Evolutionary conservation across 2,329 filamentous ascomycete species (phyloP), one percentile per base, ranked within the genome.

Genomic region (Scolecobasidium constrictum): DNA sequence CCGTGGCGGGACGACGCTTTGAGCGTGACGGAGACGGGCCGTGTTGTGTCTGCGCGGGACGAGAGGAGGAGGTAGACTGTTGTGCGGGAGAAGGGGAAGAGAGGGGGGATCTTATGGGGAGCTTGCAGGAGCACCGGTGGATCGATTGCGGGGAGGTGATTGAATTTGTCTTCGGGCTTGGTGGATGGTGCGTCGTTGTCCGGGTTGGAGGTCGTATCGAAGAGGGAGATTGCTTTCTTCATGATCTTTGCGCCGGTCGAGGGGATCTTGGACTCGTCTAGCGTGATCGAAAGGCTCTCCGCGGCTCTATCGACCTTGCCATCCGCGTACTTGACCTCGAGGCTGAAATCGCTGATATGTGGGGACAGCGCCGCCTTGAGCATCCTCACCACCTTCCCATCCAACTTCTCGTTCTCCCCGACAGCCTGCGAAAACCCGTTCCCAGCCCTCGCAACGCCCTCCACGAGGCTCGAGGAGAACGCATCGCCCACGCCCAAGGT

Each of bases 321-420:
- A 19, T 50, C 55, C 5, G 53, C 57, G 49, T 82, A 84, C 42
- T 76, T 72, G 47, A 85, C 61, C 51, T 81, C 75, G 2, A 86
- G 61, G 0, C 65, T 68, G 52, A 79, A 83, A 52, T 84, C 72
- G 13, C 62, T 69, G 35, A 83, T 65, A 48, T 85, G 80, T 0
- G 80, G 78, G 2, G 73, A 76, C 16, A 86, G 58, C 0, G 80
- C 76, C 0, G 74, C 81, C 53, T 83, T 84, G 44, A 87, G 64
- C 82, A 87, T 86, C 2, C 82, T 72, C 2, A 86, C 69, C 1
- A 86, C 70, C 54, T 82, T 83, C 48, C 64, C 72, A 50, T 82
- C 76, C 59, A 85, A 74, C 52, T 78, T 76, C 55, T 86, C 82
- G 1, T 71, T 62, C 5, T 74, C 60, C 1, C 65, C 66, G 0